Base-by-base conservation (phyloP, 2,329 filamentous ascomycete genomes). In the Diaporthe citrichinensis region DNA sequence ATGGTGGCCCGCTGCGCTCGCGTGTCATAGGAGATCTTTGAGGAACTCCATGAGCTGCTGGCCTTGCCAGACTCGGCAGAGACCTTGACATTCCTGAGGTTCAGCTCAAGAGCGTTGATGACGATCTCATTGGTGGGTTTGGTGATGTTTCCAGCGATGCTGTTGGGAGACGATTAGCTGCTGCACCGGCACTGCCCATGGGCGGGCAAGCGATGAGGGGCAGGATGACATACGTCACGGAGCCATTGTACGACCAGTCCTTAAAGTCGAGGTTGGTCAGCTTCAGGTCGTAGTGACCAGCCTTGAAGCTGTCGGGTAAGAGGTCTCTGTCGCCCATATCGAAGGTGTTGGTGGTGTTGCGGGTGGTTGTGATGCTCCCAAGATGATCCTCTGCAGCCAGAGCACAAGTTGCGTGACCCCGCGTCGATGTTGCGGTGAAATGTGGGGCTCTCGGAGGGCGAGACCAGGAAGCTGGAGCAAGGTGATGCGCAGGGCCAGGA, bases 71-170 rank as follows among this genome's bases (percentile, higher is more conserved):
- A 86, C 75, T 91, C 89, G 61, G 90, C 84, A 62, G 87, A 86
- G 74, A 96, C 85, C 82, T 93, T 92, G 78, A 88, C 87, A 57
- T 87, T 88, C 78, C 92, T 88, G 53, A 98, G 90, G 82, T 94
- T 94, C 80, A 99, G 90, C 83, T 98, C 92, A 81, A 97, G 91
- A 58, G 94, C 89, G 85, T 99, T 99, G 84, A 98, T 87, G 57
- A 94, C 91, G 77, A 99, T 92, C 79, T 95, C 90, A 81, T 91
- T 94, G 78, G 93, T 94, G 46, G 92, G 86, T 82, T 93, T 91
- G 79, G 89, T 89, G 83, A 98, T 89, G 76, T 93, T 91, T 76
- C 93, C 89, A 79, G 94, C 90, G 83, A 99, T 97, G 78, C 91
- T 93, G 78, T 61, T 51, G 49, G 51, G 39, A 46, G 28, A 36